Percentiles rank a stretch among this genome's conserved stretches.
Conservation (phyloP, 805 yeast genomes). For the Candida golubevii region DNA sequence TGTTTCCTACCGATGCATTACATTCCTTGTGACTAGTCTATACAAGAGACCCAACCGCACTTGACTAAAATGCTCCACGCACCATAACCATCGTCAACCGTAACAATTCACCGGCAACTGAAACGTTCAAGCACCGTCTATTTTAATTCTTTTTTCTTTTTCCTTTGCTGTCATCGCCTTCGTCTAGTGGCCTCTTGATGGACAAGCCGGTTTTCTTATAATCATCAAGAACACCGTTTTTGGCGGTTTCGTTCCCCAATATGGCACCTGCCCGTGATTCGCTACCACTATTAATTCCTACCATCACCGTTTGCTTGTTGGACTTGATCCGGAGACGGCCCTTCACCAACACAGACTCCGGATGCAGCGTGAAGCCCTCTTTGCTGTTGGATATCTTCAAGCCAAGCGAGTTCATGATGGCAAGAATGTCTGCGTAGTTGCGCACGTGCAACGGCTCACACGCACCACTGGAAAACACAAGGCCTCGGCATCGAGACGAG, state of each 20-base stretch:
- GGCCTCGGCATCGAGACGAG: conserved; percentile 76
- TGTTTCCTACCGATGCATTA: too few species aligned
- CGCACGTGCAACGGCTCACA: conserved; percentile 52
- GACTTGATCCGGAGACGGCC: conserved; percentile 72
- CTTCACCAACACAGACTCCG: conserved; percentile 61
- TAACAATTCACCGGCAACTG: too few species aligned
- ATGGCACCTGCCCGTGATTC: conserved; percentile 7
- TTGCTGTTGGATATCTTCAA: conserved; percentile 60
- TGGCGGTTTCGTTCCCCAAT: conserved; percentile 8
- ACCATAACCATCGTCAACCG: too few species aligned
- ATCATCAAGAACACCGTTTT: conserved; percentile 24
- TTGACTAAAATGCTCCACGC: too few species aligned
- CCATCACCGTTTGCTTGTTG: conserved; percentile 68
- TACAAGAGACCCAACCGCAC: too few species aligned
- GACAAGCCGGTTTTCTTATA: conserved; percentile 12
- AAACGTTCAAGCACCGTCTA: too few species aligned
- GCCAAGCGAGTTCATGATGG: conserved; percentile 65
- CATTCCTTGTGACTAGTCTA: too few species aligned
- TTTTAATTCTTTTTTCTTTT: conserved; percentile 2
- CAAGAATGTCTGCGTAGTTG: conserved; percentile 62
- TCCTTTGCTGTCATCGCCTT: conserved; percentile 10
- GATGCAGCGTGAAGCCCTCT: conserved; percentile 52
- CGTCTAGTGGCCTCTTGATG: conserved; percentile 3
- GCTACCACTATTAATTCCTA: conserved; percentile 39
- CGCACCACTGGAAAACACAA: conserved; percentile 79